These are phyloP conservation scores for Leccinum pallidistipes DNA, from an alignment of 1,284 basidiomycete genomes.

Conservation along the genomic window DNA sequence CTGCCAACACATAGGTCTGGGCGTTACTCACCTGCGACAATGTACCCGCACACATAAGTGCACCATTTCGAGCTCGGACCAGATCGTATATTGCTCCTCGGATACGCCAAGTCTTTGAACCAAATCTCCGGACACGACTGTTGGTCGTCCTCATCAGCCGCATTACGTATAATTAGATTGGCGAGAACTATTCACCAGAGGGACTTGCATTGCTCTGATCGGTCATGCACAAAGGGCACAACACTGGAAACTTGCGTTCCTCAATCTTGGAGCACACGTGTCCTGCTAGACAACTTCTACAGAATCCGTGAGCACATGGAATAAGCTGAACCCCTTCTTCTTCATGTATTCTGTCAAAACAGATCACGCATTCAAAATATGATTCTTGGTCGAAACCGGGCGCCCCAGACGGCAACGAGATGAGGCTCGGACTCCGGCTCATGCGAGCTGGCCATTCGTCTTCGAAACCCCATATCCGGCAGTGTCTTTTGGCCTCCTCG, in stretches of 20 bases:
- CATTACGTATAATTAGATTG: neutral
- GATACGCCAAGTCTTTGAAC: constrained; percentile 48
- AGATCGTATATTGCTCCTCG: constrained; percentile 45
- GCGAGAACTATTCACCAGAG: constrained; percentile 37
- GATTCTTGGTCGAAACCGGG: constrained; percentile 6
- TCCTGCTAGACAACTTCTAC: constrained; percentile 46
- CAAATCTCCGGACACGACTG: constrained; percentile 43
- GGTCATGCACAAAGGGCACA: constrained; percentile 55
- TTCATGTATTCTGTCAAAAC: constrained; percentile 49
- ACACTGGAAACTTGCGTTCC: constrained; percentile 56
- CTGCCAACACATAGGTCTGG: neutral
- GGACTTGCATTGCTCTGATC: constrained; percentile 34
- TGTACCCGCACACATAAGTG: constrained; percentile 50
- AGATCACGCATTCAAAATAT: constrained; percentile 48
- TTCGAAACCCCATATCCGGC: neutral
- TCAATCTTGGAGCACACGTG: constrained; percentile 50
- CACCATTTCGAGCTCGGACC: constrained; percentile 53
- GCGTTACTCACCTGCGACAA: constrained; percentile 27
- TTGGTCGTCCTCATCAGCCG: constrained; percentile 1
- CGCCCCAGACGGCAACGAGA: neutral
- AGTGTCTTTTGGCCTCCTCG: constrained; percentile 24
- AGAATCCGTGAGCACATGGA: constrained; percentile 27
- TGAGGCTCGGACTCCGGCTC: neutral
- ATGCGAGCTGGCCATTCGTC: neutral
- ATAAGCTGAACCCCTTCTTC: constrained; percentile 33